Evolutionary conservation across 345 rosid genomes (phyloP), one percentile per base, ranked within the genome.

Genomic region (Passiflora organensis): DNA sequence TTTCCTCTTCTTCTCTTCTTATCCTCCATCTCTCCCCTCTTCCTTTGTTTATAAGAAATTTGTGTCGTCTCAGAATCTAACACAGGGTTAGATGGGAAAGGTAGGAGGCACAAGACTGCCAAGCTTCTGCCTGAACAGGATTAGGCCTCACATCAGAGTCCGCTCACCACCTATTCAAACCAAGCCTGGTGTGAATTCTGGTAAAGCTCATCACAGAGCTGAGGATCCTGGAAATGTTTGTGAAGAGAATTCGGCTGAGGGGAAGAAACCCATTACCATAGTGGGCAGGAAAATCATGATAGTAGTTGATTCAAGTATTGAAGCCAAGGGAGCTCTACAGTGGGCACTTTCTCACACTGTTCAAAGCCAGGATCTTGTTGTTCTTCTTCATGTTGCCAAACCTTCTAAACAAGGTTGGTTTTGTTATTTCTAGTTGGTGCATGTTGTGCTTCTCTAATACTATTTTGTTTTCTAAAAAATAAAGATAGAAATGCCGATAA

Each of bases 291-390:
- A 76, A 64, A 77, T 91, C 37, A 78, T 86, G 87, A 84, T 86
- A 38, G 93, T 91, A 55, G 91, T 88, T 45, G 93, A 91, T 73
- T 78, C 86, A 6, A 82, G 89, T 59, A 50, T 67, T 25, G 93
- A 91, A 66, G 75, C 96, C 14, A 86, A 84, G 72, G 81, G 78
- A 43, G 98, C 96, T 68, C 16, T 91, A 1, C 96, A 82, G 28
- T 91, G 98, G 98, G 86, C 94, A 32, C 86, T 91, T 17, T 80
- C 95, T 25, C 98, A 88, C 49, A 73, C 93, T 43, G 82, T 82
- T 58, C 96, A 88, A 76, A 70, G 69, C 61, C 85, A 85, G 45
- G 96, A 91, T 66, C 75, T 64, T 21, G 43, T 91, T 46, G 43
- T 88, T 72, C 93, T 91, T 51, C 82, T 91, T 55, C 64, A 83